These are phyloP conservation scores for Zelopaecilomyces penicillatus DNA, from an alignment of 2,329 filamentous ascomycete genomes.

Conservation along the genomic window DNA sequence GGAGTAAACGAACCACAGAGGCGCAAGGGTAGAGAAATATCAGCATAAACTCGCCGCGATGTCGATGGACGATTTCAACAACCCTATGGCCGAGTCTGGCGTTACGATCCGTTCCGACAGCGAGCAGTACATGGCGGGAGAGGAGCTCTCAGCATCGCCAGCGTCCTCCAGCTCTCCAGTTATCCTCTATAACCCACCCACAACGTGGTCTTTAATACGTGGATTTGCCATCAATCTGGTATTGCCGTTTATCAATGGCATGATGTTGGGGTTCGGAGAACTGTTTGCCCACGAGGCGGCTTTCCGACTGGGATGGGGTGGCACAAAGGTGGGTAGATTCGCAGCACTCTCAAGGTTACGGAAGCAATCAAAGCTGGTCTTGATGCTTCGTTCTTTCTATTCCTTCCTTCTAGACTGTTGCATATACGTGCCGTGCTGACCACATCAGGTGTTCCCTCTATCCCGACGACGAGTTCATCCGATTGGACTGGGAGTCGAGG, in stretches of 20 bases:
- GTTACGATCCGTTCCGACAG: conserved; percentile 75
- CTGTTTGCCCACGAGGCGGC: conserved; percentile 93
- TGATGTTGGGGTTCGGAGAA: conserved; percentile 98
- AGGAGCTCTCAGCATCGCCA: conserved; percentile 53
- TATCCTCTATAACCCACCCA: conserved; percentile 83
- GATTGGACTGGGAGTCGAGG: conserved; percentile 76
- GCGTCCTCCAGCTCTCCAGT: conserved; percentile 58
- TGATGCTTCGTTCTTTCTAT: too few species aligned
- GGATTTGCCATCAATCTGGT: conserved; percentile 94
- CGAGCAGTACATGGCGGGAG: conserved; percentile 67
- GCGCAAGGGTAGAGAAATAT: not conserved
- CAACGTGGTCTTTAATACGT: conserved; percentile 74
- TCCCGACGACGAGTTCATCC: conserved; percentile 55
- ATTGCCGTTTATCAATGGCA: conserved; percentile 89
- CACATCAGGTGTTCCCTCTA: conserved; percentile 45
- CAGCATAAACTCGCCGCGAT: conserved; percentile 27
- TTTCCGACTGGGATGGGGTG: conserved; percentile 85
- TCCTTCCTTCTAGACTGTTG: not conserved
- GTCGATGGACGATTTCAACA: conserved; percentile 43
- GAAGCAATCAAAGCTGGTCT: too few species aligned
- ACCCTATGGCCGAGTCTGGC: conserved; percentile 61
- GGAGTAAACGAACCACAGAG: not conserved
- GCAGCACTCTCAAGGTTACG: too few species aligned
- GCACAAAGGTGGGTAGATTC: conserved; percentile 63
- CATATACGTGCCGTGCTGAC: not conserved